Evolutionary conservation across 2,329 filamentous ascomycete genomes (phyloP).

Genomic region (Berkeleyomyces basicola): DNA sequence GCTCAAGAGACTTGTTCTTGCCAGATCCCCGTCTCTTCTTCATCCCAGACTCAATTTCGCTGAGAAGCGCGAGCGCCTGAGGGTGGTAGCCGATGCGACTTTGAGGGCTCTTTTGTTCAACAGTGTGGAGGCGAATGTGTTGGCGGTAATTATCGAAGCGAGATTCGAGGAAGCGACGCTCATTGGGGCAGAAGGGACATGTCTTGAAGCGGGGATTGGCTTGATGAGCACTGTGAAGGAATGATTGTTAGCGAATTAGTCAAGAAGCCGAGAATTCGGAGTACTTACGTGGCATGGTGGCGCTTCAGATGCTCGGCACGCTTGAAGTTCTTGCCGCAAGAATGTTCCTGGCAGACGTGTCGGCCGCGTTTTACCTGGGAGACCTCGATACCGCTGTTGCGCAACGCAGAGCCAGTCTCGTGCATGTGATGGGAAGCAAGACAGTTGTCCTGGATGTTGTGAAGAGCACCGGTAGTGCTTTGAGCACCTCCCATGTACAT

Average conservation of each 20-base stretch:
- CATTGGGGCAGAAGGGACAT: slow-evolving; percentile 14
- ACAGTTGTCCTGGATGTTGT: not conserved
- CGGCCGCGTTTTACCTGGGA: slow-evolving; percentile 20
- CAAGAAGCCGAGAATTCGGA: not conserved
- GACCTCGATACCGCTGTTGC: slow-evolving; percentile 12
- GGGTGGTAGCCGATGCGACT: slow-evolving; percentile 20
- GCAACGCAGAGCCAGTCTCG: slow-evolving; percentile 5
- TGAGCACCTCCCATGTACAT: slow-evolving; percentile 9
- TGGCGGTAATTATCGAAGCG: slow-evolving; percentile 24
- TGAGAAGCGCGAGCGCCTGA: slow-evolving; percentile 17
- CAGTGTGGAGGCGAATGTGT: slow-evolving; percentile 25
- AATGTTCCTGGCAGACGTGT: slow-evolving; percentile 30
- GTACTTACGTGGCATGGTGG: slow-evolving; percentile 34
- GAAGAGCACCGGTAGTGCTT: slow-evolving; percentile 1
- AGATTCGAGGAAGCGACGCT: slow-evolving; percentile 10
- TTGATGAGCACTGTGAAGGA: slow-evolving; percentile 12
- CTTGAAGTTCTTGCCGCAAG: slow-evolving; percentile 33
- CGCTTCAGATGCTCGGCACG: slow-evolving; percentile 40
- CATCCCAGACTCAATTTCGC: slow-evolving; percentile 14
- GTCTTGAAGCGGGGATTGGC: slow-evolving; percentile 8
- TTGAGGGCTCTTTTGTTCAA: slow-evolving; percentile 16
- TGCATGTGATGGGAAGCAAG: slow-evolving; percentile 3
- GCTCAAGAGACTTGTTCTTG: slow-evolving; percentile 7
- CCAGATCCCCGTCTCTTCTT: slow-evolving; percentile 13
- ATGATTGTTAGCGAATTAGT: not conserved